A percentile compares a stretch with the other conserved stretches of the same genome.
Conservation (phyloP, 2,329 filamentous ascomycete genomes). For the Botryotinia calthae region DNA sequence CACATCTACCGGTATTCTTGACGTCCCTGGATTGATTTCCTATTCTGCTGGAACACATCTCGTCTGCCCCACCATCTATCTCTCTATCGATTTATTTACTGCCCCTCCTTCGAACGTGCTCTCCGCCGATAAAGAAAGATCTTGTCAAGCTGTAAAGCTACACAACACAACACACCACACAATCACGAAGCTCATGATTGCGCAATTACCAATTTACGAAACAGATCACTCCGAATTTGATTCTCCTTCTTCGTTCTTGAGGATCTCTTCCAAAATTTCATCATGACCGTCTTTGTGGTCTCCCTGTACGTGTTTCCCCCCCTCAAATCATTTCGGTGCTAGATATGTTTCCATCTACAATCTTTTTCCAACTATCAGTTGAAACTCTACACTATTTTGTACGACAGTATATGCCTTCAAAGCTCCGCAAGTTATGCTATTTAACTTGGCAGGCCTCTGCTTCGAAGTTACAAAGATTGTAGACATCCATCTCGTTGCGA, state of each 20-base stretch:
- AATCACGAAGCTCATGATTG: slow-evolving; percentile 17
- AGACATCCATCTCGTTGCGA: neutral
- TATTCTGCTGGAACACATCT: neutral
- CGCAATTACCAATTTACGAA: slow-evolving; percentile 12
- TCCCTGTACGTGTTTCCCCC: slow-evolving; percentile 49
- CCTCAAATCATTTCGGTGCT: neutral
- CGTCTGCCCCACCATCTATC: neutral
- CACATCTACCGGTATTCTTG: neutral
- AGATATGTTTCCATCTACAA: too few species aligned
- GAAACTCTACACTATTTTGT: too few species aligned
- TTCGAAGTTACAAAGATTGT: neutral
- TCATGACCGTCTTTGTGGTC: slow-evolving; percentile 59
- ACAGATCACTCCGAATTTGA: neutral
- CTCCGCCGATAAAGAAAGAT: neutral
- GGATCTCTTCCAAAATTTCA: slow-evolving; percentile 23
- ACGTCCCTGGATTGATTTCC: neutral
- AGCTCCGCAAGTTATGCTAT: neutral
- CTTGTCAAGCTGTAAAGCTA: neutral
- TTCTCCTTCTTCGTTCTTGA: slow-evolving; percentile 17
- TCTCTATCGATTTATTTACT: neutral
- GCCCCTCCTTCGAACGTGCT: slow-evolving; percentile 2
- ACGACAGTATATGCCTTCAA: neutral
- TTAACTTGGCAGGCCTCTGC: neutral
- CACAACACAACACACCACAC: neutral
- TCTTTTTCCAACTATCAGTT: neutral